Conservation (phyloP, 2,329 filamentous ascomycete species). For the Fusarium papillatum region DNA sequence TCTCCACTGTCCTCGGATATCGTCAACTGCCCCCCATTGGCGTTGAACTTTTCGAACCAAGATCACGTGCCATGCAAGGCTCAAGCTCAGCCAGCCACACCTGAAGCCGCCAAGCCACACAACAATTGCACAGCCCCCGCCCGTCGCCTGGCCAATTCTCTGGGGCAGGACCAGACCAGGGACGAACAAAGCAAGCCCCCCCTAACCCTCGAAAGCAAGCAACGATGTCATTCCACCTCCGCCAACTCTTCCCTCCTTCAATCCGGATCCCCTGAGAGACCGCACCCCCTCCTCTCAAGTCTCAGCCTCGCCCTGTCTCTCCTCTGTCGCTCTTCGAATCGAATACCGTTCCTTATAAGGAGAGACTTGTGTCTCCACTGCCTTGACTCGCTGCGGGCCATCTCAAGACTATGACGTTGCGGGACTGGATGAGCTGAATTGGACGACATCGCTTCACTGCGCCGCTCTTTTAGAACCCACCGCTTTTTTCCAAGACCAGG, state of each 20-base stretch:
- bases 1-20: conserved; percentile 35
- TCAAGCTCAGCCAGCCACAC: background rate
- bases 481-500: conserved; percentile 4
- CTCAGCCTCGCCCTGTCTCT: conserved; percentile 30
- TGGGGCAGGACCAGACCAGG: conserved; percentile 29
- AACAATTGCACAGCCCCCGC: conserved; percentile 37
- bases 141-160: conserved; percentile 49
- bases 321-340: conserved; percentile 9
- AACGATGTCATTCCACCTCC: conserved; percentile 46
- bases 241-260: conserved; percentile 43
- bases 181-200: conserved; percentile 40
- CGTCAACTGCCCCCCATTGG: conserved; percentile 22
- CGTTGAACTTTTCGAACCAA: conserved; percentile 44
- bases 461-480: conserved; percentile 21
- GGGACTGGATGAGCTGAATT: conserved; percentile 40
- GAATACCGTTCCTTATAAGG: conserved; percentile 26
- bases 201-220: conserved; percentile 35
- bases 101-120: conserved; percentile 21
- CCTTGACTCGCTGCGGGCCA: conserved; percentile 14
- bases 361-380: conserved; percentile 21
- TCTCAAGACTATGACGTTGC: conserved; percentile 45
- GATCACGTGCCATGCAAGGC: conserved; percentile 42
- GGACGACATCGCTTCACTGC: conserved; percentile 27
- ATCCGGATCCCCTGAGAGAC: conserved; percentile 34
- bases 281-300: conserved; percentile 14